Evolutionary conservation across 192 early-diverging fungal species (phyloP).

Genomic region (Coemansia asiatica): DNA sequence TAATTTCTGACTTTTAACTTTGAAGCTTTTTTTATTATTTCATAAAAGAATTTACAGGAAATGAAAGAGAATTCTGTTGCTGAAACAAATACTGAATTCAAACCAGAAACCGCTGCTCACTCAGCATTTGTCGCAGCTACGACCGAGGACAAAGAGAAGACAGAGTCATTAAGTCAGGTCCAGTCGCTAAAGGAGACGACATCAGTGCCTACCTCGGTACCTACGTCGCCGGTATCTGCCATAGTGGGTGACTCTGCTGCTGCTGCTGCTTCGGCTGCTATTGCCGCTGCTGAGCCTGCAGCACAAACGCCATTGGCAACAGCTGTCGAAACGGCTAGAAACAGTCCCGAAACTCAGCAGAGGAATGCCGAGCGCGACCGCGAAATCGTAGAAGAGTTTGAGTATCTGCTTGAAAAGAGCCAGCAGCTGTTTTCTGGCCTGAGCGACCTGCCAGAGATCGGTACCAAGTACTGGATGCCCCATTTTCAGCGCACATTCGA

Average conservation of each 20-base stretch:
- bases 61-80: too few species aligned
- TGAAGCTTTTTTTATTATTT: too few species aligned
- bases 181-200: background rate
- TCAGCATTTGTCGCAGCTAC: background rate
- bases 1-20: too few species aligned
- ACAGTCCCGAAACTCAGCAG: conserved; percentile 9
- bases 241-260: background rate
- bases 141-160: background rate
- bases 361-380: conserved; percentile 45
- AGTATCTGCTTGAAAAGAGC: conserved; percentile 93
- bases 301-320: conserved; percentile 8
- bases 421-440: conserved; percentile 95
- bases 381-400: conserved; percentile 79
- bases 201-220: background rate
- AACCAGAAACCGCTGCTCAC: background rate
- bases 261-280: too few species aligned
- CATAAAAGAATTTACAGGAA: too few species aligned
- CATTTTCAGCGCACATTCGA: conserved; percentile 98
- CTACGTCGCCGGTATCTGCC: background rate
- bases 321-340: background rate
- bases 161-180: background rate
- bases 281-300: background rate
- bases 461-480: conserved; percentile 66
- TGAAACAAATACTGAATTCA: background rate
- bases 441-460: conserved; percentile 55